Evolutionary conservation across 495 filamentous ascomycete species (phyloP), one percentile per base, ranked within the genome.

Genomic region (Chaetomium tenue): DNA sequence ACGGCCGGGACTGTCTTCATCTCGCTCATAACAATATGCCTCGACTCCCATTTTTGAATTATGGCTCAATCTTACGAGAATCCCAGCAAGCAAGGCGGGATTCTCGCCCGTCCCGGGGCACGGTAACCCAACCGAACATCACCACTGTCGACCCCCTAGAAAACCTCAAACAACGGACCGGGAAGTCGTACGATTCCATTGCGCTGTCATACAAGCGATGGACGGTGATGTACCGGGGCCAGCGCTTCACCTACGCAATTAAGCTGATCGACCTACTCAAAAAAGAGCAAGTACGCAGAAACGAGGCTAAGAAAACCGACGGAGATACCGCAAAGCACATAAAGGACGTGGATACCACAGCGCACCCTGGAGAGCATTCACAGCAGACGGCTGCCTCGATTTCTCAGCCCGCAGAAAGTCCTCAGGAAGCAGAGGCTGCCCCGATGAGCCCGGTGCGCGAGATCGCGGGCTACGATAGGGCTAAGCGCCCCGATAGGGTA

Each of bases 141-240:
- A 40, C 58, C 15, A 15, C 22, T 11, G 12, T 15, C 53, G 4
- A 44, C 2, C 55, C 53, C 9, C 67, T 71, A 6, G 65, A 61
- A 3, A 52, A 75, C 48, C 30, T 76, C 60, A 76, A 78, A 60
- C 25, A 55, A 15, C 74, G 76, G 56, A 37, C 77, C 61, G 68
- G 72, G 55, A 58, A 57, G 25, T 75, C 75, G 13, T 78, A 78
- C 63, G 76, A 77, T 55, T 61, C 69, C 20, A 74, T 76, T 33
- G 73, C 75, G 6, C 22, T 63, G 0, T 37, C 30, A n/a, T 74
- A 76, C 70, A 76, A 71, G 63, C 61, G 39, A 28, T 76, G 75
- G 72, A 72, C 75, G 3, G 22, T 48, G 3, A 18, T 42, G 5
- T 65, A 76, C 48, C 62, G 47, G 18, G 46, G 60, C 13, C 23